Conservation (phyloP, 2,329 filamentous ascomycete species). For the Epichloe coenophiala region DNA sequence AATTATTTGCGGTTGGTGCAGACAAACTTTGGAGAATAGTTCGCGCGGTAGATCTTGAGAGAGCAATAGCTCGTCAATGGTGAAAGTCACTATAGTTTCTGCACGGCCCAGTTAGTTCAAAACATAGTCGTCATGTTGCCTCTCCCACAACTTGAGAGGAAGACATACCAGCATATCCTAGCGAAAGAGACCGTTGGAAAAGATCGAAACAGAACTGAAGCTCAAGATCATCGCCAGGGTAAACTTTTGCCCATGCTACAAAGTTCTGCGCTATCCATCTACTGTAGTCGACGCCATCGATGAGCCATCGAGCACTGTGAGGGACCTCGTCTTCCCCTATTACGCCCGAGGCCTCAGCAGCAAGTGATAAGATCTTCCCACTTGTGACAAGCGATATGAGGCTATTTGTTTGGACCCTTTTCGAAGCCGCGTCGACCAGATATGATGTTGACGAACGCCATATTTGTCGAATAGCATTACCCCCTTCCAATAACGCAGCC, state of each 20-base stretch:
- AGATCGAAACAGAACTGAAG: constrained; percentile 31
- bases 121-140: background rate
- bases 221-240: constrained; percentile 19
- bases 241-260: constrained; percentile 25
- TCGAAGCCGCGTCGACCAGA: constrained; percentile 12
- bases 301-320: constrained; percentile 39
- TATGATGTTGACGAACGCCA: constrained; percentile 22
- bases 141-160: background rate
- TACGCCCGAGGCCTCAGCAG: constrained; percentile 41
- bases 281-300: constrained; percentile 50
- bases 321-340: constrained; percentile 22
- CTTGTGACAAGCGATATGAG: constrained; percentile 32
- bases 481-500: constrained; percentile 24
- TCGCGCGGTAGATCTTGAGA: constrained; percentile 10
- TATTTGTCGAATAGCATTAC: constrained; percentile 22
- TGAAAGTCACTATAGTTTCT: constrained; percentile 28
- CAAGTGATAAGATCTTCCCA: constrained; percentile 35
- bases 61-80: constrained; percentile 26
- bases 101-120: constrained; percentile 7
- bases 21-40: constrained; percentile 18
- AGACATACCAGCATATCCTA: constrained; percentile 57
- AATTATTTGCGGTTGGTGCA: constrained; percentile 14
- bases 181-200: constrained; percentile 46
- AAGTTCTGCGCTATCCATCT: constrained; percentile 61
- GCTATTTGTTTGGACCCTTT: constrained; percentile 20